Conservation (phyloP, 306 rosid genomes). For the Quercus gilva region DNA sequence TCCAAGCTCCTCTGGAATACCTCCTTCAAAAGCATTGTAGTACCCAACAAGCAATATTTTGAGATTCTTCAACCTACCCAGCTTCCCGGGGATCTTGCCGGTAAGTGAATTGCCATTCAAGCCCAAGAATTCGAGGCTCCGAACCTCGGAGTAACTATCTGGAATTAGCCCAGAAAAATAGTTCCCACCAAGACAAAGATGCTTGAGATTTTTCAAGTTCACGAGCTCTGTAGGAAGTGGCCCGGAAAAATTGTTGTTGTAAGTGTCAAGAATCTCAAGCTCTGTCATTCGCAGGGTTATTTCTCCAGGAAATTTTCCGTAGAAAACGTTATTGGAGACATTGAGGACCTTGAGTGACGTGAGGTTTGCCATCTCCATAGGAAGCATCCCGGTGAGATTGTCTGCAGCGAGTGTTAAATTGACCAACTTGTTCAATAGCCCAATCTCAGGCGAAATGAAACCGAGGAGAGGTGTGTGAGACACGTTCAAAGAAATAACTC, state of each 20-base stretch:
- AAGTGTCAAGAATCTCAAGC: conserved; percentile 58
- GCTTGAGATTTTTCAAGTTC: conserved; percentile 35
- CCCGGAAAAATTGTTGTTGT: conserved; percentile 69
- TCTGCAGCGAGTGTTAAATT: conserved; percentile 41
- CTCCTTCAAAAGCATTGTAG: conserved; percentile 55
- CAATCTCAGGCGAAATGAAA: conserved; percentile 53
- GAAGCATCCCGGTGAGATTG: conserved; percentile 61
- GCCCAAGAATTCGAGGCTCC: conserved; percentile 50
- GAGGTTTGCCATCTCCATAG: conserved; percentile 51
- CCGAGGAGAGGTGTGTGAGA: conserved; percentile 45
- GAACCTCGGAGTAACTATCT: conserved; percentile 54
- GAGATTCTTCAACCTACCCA: conserved; percentile 47
- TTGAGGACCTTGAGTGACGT: conserved; percentile 52
- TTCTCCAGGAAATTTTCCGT: conserved; percentile 41
- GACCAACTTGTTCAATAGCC: conserved; percentile 47
- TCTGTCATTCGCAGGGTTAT: conserved; percentile 33
- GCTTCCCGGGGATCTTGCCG: conserved; percentile 58
- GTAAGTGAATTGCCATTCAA: conserved; percentile 35
- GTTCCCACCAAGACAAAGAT: conserved; percentile 64
- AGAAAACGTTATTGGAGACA: conserved; percentile 60
- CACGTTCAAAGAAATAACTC: conserved; percentile 45
- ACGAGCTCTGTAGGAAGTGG: conserved; percentile 46
- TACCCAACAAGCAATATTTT: conserved; percentile 51
- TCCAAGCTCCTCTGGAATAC: conserved; percentile 72
- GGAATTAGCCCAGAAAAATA: conserved; percentile 66